phyloP scores from a whole-genome alignment of 345 rosid genomes.

The Citrus medica region DNA sequence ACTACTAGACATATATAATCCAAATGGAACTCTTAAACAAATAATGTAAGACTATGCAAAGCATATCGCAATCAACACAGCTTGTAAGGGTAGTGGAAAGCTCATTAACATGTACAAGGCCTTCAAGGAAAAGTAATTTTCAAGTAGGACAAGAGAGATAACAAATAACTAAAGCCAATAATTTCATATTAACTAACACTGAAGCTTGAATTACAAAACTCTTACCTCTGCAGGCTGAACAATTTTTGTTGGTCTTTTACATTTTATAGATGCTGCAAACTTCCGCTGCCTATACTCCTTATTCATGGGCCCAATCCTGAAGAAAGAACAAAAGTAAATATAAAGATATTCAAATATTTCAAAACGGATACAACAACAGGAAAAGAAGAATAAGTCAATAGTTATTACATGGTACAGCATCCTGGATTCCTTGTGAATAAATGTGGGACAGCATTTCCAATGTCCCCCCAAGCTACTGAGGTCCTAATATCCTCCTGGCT shows the following conservation, averaged over 20 bases:
- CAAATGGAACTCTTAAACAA: neutral
- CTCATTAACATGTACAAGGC: neutral
- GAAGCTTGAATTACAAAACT: neutral
- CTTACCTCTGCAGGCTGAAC: constrained; percentile 30
- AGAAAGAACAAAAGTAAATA: neutral
- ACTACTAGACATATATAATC: neutral
- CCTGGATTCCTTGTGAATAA: constrained; percentile 22
- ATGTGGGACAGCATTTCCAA: constrained; percentile 30
- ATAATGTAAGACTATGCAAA: neutral
- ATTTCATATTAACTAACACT: neutral
- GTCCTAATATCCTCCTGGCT: constrained; percentile 2
- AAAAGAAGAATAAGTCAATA: neutral
- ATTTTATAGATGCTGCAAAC: constrained; percentile 9
- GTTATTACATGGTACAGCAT: constrained; percentile 38
- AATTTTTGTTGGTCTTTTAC: neutral
- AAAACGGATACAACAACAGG: neutral
- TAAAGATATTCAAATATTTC: neutral
- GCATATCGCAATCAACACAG: neutral
- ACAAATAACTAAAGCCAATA: neutral
- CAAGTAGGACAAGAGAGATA: too few species aligned
- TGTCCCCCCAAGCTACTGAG: constrained; percentile 26
- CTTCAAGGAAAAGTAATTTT: neutral
- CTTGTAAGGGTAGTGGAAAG: neutral
- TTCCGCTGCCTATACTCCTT: constrained; percentile 21
- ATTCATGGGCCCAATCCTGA: constrained; percentile 45